Evolutionary conservation across 208 protist genomes (phyloP), one percentile per base, ranked within the genome.

Genomic region (Leishmania turanica): DNA sequence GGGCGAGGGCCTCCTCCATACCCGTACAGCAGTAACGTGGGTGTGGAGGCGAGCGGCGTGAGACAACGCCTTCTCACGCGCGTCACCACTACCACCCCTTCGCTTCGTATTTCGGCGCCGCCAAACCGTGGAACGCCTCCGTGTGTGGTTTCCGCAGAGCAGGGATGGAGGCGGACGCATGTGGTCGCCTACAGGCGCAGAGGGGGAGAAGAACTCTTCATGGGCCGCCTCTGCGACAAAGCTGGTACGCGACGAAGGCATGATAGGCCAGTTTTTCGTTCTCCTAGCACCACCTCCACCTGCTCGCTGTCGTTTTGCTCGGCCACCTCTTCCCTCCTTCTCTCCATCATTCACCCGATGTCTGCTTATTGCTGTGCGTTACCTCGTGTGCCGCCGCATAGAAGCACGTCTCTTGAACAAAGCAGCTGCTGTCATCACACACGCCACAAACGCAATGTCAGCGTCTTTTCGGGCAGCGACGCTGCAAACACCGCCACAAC

Each of bases 401-500:
- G 45, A 53, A 73, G 69, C 19, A 53, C 45, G 0, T 19, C 21
- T 51, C 45, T 54, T 31, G 21, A 9, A 71, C 7, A 73, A 27
- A 31, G n/a, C 51, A 76, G 72, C 72, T 17, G 53, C 34, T 31
- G 37, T 42, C 72, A 37, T 53, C 3, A 27, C 47, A 34, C 15
- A 64, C 17, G n/a, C 1, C 45, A 42, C 17, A n/a, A 77, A 17
- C 9, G n/a, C 17, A 2, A 85, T 85, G 81, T 34, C 77, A 21
- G 47, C 77, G 49, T 49, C 42, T 24, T 74, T 70, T 2, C n/a
- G 45, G 15, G n/a, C 70, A 8, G 51, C 56, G 21, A 77, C 81
- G 73, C 78, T 86, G 64, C 78, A 65, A n/a, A 78, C 82, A 11
- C 82, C 82, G 19, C 9, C 56, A 42, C 78, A 86, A 74, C 82